phyloP scores from a whole-genome alignment of 495 filamentous ascomycete species.

The Aspergillus wentii region DNA sequence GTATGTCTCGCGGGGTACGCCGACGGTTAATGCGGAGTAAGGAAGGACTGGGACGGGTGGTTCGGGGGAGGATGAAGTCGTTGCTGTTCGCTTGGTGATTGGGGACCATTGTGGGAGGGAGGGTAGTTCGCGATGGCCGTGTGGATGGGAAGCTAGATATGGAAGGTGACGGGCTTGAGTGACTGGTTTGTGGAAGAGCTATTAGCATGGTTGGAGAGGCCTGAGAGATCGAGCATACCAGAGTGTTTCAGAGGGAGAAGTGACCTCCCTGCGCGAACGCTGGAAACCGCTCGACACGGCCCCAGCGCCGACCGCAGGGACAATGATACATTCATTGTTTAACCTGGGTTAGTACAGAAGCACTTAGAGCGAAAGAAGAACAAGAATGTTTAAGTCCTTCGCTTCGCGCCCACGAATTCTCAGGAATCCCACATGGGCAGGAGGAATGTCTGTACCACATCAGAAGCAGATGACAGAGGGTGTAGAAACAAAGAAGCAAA shows the following conservation, averaged over 20 bases:
- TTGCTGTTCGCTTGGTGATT: constrained; percentile 20
- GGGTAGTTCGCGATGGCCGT: constrained; percentile 3
- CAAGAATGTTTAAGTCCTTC: no score
- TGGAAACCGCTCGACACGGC: constrained; percentile 25
- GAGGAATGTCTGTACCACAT: no score
- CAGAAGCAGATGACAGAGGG: no score
- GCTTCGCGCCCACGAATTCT: no score
- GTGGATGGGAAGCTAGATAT: no score
- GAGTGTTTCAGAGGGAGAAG: constrained; percentile 11
- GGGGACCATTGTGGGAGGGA: constrained; percentile 11
- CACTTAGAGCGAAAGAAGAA: no score
- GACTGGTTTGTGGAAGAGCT: no score
- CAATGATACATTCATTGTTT: constrained; percentile 26
- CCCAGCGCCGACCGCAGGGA: constrained; percentile 28
- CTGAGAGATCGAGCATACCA: constrained; percentile 13
- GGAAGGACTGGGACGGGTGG: constrained; percentile 57
- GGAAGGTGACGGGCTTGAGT: constrained; percentile 6
- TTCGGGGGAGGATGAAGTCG: constrained; percentile 23
- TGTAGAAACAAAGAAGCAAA: no score
- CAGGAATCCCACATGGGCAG: no score
- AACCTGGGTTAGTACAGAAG: no score
- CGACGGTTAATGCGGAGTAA: constrained; percentile 63
- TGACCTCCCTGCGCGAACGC: constrained; percentile 21
- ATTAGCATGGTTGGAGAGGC: constrained; percentile 1
- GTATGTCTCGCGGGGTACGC: constrained; percentile 65